Evolutionary conservation across 1,139 yeast genomes (phyloP).

Genomic region (Yamadazyma epiphylla): DNA sequence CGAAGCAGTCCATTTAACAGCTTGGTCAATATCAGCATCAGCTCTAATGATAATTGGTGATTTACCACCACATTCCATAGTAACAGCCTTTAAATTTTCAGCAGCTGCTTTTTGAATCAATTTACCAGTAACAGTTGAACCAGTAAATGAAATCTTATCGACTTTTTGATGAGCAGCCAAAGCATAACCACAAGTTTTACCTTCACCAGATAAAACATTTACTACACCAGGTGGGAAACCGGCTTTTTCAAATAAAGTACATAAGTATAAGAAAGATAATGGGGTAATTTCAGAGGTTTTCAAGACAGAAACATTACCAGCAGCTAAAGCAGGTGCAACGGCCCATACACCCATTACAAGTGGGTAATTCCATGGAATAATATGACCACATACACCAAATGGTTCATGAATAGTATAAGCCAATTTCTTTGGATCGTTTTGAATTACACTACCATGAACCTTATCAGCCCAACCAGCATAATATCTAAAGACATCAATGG

Average conservation of each 20-base stretch:
- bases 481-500: constrained; percentile 57
- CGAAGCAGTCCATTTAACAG: constrained; percentile 80
- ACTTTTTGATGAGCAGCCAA: constrained; percentile 54
- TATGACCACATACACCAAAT: constrained; percentile 74
- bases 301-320: constrained; percentile 62
- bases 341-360: constrained; percentile 59
- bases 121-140: constrained; percentile 60
- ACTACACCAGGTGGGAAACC: constrained; percentile 75
- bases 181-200: constrained; percentile 55
- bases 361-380: constrained; percentile 68
- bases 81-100: constrained; percentile 59
- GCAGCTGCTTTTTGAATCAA: constrained; percentile 60
- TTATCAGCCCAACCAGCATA: constrained; percentile 88
- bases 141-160: constrained; percentile 67
- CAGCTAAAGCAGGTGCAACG: constrained; percentile 62
- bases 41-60: constrained; percentile 69
- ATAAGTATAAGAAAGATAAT: constrained; percentile 53
- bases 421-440: constrained; percentile 62
- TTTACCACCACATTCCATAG: constrained; percentile 94
- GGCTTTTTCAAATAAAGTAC: constrained; percentile 52
- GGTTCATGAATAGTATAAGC: constrained; percentile 84
- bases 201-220: constrained; percentile 56
- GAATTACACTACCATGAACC: constrained; percentile 64
- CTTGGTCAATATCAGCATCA: constrained; percentile 75
- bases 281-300: constrained; percentile 71